Evolutionary conservation across 768 basidiomycete genomes (phyloP).

Genomic region (Trametes sanguinea): DNA sequence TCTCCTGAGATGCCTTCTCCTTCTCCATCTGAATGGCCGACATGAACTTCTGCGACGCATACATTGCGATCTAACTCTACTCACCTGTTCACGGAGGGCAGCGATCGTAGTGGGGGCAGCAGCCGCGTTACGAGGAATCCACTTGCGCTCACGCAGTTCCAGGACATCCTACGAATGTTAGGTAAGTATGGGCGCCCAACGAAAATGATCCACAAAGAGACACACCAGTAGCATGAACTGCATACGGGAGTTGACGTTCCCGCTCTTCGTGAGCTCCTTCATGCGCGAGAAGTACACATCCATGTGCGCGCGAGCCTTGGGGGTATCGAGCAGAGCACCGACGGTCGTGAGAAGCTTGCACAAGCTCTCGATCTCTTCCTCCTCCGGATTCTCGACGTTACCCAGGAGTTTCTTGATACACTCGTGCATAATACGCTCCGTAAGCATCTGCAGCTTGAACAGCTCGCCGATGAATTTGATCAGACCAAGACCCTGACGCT

Average conservation of each 20-base stretch:
- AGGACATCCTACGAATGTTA: slow-evolving; percentile 70
- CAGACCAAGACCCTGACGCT: slow-evolving; percentile 94
- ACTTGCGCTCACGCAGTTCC: slow-evolving; percentile 82
- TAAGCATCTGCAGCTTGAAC: slow-evolving; percentile 98
- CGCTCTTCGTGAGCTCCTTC: slow-evolving; percentile 75
- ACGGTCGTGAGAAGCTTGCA: slow-evolving; percentile 93
- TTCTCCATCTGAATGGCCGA: slow-evolving; percentile 65
- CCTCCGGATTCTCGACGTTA: slow-evolving; percentile 94
- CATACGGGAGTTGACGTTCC: slow-evolving; percentile 82
- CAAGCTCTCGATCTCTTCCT: slow-evolving; percentile 96
- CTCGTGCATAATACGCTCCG: slow-evolving; percentile 97
- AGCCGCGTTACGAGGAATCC: slow-evolving; percentile 70
- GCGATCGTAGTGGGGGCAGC: slow-evolving; percentile 87
- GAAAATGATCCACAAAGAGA: slow-evolving; percentile 11
- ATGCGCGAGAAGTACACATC: slow-evolving; percentile 93
- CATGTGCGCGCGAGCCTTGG: slow-evolving; percentile 83
- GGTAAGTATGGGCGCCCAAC: slow-evolving; percentile 8
- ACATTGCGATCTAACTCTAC: slow-evolving; percentile 32
- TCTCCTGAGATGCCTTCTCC: slow-evolving; percentile 86
- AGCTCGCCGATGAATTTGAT: slow-evolving; percentile 98
- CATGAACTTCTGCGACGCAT: slow-evolving; percentile 10
- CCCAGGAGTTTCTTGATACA: slow-evolving; percentile 94
- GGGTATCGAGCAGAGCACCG: slow-evolving; percentile 77
- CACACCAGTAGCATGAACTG: slow-evolving; percentile 93
- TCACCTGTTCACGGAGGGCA: slow-evolving; percentile 81